These are phyloP conservation scores for Puccinellia tenuiflora DNA, from an alignment of 176 grass and related monocot species.

Conservation along the genomic window DNA sequence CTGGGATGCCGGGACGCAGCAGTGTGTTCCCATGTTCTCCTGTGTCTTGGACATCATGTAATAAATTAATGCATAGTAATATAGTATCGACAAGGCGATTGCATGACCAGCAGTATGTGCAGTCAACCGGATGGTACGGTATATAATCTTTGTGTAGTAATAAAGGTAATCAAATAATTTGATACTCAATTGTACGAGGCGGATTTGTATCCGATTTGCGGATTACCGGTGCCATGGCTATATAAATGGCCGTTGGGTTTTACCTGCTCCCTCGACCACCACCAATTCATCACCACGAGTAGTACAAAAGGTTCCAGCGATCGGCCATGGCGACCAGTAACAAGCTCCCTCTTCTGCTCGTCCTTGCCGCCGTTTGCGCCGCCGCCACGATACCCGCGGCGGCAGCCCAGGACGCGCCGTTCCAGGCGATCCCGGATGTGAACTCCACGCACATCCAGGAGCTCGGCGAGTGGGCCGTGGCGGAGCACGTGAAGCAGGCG, in stretches of 20 bases:
- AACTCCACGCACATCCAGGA: neutral
- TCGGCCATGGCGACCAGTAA: neutral
- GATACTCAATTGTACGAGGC: too few relatives aligned
- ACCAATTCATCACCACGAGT: neutral
- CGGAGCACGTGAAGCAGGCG: conserved; percentile 10
- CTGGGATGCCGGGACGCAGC: too few relatives aligned
- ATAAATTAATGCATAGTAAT: too few relatives aligned
- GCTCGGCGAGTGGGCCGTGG: conserved; percentile 33
- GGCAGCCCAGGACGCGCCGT: neutral
- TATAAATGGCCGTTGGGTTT: neutral
- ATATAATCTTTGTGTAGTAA: too few relatives aligned
- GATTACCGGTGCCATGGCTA: too few relatives aligned
- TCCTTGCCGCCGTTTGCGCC: neutral
- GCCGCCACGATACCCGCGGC: neutral
- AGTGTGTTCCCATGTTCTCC: too few relatives aligned
- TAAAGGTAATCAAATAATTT: too few relatives aligned
- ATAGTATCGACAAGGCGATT: too few relatives aligned
- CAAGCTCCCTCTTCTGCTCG: neutral
- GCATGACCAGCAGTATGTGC: too few relatives aligned
- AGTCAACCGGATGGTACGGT: too few relatives aligned
- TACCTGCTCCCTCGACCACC: neutral
- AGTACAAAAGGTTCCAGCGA: neutral
- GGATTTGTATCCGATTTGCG: too few relatives aligned
- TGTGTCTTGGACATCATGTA: too few relatives aligned
- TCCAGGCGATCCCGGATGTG: neutral